Evolutionary conservation across 1,139 yeast genomes (phyloP), one percentile per base, ranked within the genome.

Genomic region (Geotrichum siamense): DNA sequence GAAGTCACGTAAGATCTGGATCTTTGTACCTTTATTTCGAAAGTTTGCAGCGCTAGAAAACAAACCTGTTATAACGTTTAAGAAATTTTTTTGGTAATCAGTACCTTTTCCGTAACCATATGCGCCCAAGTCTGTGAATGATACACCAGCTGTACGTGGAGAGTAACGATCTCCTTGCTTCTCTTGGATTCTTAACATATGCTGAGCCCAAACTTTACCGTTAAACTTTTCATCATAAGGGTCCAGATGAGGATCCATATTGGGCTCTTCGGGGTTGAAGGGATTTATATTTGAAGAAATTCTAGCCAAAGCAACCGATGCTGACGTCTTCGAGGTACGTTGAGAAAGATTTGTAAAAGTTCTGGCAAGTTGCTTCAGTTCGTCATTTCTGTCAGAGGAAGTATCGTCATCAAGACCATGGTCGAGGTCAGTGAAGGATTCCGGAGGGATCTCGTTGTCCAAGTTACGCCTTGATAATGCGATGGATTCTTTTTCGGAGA

Each of bases 51-150:
- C 39, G 38, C 51, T 42, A 22, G 45, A 60, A 45, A 54, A 53
- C 38, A 41, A 62, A 34, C 50, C 63, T 34, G 56, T 41, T 5
- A 59, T 63, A 12, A 71, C 67, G 56, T 82, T 84, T 19, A 71
- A 56, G 9, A 82, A 79, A 1, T 87, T 84, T 20, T 82, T 68
- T 62, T 84, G 94, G 63, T 81, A 86, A 56, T 83, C 91, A 2
- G 87, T 74, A 56, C 82, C 93, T 3, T 82, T 70, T 9, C 91
- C 87, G 48, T 73, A 72, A 48, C 95, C 96, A 52, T 71, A 74
- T 1, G 89, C 93, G 45, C 82, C 65, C 53, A 86, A 64, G 54
- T 82, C 65, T 48, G 74, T 72, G 70, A 79, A 86, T 3, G 82
- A 73, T 30, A 86, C 69, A 9, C 94, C 94, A 5, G 56, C 54